Evolutionary conservation across 805 yeast genomes (phyloP).

Genomic region (Candida xiaguanensis): DNA sequence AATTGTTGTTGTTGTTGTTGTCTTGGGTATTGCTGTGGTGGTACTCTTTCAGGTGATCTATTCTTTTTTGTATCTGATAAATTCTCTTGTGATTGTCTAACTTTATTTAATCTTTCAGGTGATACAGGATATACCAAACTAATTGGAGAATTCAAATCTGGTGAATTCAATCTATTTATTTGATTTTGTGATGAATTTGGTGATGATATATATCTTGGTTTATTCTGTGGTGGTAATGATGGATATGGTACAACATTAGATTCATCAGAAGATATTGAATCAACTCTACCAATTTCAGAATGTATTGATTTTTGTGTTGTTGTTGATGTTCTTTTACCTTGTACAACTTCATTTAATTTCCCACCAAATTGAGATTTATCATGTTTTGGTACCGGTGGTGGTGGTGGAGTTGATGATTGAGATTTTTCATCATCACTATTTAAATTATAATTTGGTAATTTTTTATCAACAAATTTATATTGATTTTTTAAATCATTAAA

Average conservation of each 20-base stretch:
- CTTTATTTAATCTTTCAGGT: constrained; percentile 6
- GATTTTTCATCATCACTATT: constrained; percentile 5
- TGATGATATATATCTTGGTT: constrained; percentile 30
- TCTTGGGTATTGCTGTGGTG: constrained; percentile 12
- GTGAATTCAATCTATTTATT: constrained; percentile 7
- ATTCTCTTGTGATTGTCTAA: constrained; percentile 8
- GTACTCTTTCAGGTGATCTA: constrained; percentile 10
- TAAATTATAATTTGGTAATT: constrained; percentile 4
- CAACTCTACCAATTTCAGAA: constrained; percentile 22
- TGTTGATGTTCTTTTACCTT: constrained; percentile 12
- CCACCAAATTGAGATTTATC: constrained; percentile 10
- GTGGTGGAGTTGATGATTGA: too few relatives aligned
- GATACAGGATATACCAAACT: constrained; percentile 11
- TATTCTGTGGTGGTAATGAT: constrained; percentile 10
- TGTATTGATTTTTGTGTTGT: constrained; percentile 17
- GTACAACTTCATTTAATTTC: constrained; percentile 15
- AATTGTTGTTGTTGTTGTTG: constrained; percentile 12
- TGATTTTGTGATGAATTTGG: constrained; percentile 30
- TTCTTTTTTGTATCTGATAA: constrained; percentile 12
- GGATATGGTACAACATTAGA: constrained; percentile 7
- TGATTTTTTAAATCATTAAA: constrained; percentile 40
- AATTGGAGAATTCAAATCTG: constrained; percentile 6
- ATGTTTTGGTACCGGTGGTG: constrained; percentile 22
- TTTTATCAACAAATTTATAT: constrained; percentile 20
- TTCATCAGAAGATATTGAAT: constrained; percentile 13